phyloP scores from a whole-genome alignment of 345 rosid genomes.

The Hypericum perforatum region DNA sequence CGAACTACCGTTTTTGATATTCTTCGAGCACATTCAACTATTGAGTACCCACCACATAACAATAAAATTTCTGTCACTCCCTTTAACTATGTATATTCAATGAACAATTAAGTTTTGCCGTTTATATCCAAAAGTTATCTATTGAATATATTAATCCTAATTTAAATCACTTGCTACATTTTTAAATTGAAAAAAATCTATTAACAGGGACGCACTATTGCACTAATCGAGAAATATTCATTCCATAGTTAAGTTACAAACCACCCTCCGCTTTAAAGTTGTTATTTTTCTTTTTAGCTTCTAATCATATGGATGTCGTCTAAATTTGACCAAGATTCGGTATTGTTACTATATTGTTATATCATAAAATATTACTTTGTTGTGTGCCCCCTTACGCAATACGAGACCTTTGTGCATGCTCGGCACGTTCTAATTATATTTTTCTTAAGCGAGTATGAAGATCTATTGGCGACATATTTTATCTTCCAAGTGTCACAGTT shows the following conservation, averaged over 20 bases:
- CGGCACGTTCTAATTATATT: slow-evolving; percentile 17
- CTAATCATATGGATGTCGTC: slow-evolving; percentile 31
- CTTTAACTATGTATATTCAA: not conserved
- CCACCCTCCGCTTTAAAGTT: slow-evolving; percentile 18
- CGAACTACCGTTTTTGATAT: too few relatives aligned
- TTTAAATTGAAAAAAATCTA: too few relatives aligned
- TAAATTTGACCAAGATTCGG: slow-evolving; percentile 19
- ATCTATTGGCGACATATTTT: slow-evolving; percentile 7
- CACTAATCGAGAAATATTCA: too few relatives aligned
- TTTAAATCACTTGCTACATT: too few relatives aligned
- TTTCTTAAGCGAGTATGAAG: slow-evolving; percentile 9
- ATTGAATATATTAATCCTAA: too few relatives aligned
- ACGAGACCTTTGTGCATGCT: slow-evolving; percentile 20
- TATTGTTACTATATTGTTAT: slow-evolving; percentile 8
- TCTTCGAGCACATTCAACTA: too few relatives aligned
- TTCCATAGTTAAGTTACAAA: slow-evolving; percentile 20
- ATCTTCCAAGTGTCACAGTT: not conserved
- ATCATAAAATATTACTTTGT: not conserved
- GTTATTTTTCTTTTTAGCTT: slow-evolving; percentile 3
- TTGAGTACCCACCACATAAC: not conserved
- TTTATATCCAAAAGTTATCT: too few relatives aligned
- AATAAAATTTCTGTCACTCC: not conserved
- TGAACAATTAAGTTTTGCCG: too few relatives aligned
- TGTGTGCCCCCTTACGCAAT: not conserved
- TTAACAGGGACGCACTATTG: too few relatives aligned